Base-by-base conservation (phyloP, 1,139 yeast genomes). In the Nakaseomyces kungkrabaensis region DNA sequence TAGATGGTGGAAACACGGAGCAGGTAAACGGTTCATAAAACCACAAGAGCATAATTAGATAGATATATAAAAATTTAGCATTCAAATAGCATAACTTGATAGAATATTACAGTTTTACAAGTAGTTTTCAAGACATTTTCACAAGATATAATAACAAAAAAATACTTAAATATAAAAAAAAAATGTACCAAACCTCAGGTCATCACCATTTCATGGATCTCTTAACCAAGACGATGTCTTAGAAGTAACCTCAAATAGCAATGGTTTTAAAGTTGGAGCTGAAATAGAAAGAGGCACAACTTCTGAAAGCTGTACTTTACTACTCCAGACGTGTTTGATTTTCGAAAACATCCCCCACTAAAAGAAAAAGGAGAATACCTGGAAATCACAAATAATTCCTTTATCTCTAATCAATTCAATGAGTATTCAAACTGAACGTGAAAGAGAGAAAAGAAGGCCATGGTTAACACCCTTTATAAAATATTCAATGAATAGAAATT, bases 171-270 rank as follows among this genome's bases (percentile, higher is more conserved):
- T 25, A 40, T 5, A n/a, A 8, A 46, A 42, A 31, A 46, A 29
- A 51, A 54, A 72, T 85, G 90, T 85, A 68, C 79, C 94, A 84
- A 77, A 70, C 81, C 75, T 78, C 82, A 86, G 95, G 95, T 82
- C 88, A 82, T 82, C 88, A 80, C 85, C 81, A 72, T 77, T 78
- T 82, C 95, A 86, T 86, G 95, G 88, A 80, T 82, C 89, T 63
- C 68, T 68, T 62, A 57, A 60, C 68, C 67, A 55, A 42, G 31
- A 52, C 34, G 25, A 41, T 50, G 48, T 47, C 50, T 51, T 56
- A 62, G 67, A 56, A 71, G 87, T 86, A 81, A 82, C 94, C 94
- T 85, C 87, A 68, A 80, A 81, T 84, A 78, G 89, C 95, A 86
- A 86, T 86, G 95, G 95, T 86, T 80, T 80, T 80, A 79, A 77